These are phyloP conservation scores for Neostapfia colusana DNA, from an alignment of 176 grass and related monocot genomes.

Conservation along the genomic window DNA sequence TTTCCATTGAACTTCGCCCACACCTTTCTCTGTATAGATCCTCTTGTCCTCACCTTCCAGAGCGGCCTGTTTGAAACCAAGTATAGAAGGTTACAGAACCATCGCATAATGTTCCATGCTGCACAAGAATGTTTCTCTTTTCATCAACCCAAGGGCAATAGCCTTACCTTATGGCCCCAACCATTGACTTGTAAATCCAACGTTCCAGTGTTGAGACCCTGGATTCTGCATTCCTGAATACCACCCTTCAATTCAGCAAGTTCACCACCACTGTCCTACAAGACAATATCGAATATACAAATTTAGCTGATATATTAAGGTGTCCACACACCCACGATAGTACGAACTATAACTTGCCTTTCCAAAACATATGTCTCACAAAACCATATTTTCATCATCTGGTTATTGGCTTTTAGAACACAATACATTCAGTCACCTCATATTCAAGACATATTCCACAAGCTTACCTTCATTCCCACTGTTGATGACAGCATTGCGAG, in stretches of 20 bases:
- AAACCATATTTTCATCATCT: not conserved
- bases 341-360: not conserved
- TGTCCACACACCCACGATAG: not conserved
- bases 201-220: conserved; percentile 92
- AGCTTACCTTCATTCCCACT: conserved; percentile 56
- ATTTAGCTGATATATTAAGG: not conserved
- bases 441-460: not conserved
- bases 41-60: conserved; percentile 61
- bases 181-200: conserved; percentile 67
- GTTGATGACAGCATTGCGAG: conserved; percentile 52
- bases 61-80: conserved; percentile 48
- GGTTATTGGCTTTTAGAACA: not conserved
- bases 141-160: conserved; percentile 22
- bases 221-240: conserved; percentile 50
- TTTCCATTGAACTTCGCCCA: conserved; percentile 45
- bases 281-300: conserved; percentile 18
- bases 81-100: conserved; percentile 8
- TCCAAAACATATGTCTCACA: not conserved
- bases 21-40: conserved; percentile 58
- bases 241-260: conserved; percentile 54
- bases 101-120: not conserved
- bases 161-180: conserved; percentile 79
- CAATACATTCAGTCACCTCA: not conserved
- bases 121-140: not conserved
- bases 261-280: conserved; percentile 78